Percentiles rank a stretch among this genome's conserved stretches.
Conservation (phyloP, 2,329 filamentous ascomycete genomes). For the Penicillium sp. region DNA sequence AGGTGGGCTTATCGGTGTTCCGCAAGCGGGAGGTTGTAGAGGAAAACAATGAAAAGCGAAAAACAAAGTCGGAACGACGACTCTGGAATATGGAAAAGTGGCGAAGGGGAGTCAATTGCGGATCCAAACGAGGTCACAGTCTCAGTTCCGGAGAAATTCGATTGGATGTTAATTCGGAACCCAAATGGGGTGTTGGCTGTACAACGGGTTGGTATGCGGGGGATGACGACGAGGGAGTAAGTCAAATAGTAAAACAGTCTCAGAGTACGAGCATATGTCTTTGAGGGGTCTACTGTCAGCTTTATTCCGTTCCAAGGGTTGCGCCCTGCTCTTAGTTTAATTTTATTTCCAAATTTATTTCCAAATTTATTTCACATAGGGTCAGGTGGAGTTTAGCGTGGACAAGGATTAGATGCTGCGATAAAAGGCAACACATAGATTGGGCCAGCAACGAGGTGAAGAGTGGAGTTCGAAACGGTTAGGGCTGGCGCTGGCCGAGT, state of each 20-base stretch:
- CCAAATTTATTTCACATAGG: too few species aligned
- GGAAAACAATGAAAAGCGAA: conserved; percentile 1
- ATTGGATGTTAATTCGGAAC: neutral
- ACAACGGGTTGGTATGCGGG: conserved; percentile 11
- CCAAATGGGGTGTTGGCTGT: conserved; percentile 1
- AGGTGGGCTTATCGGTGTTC: neutral
- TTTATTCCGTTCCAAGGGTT: neutral
- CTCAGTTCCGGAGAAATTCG: neutral
- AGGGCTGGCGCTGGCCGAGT: neutral
- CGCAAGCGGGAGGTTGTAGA: neutral
- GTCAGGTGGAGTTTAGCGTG: too few species aligned
- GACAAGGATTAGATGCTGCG: too few species aligned
- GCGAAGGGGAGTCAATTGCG: neutral
- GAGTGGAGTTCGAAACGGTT: neutral
- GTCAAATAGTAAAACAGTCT: neutral
- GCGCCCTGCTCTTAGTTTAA: too few species aligned
- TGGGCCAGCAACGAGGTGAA: neutral
- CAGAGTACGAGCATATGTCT: neutral
- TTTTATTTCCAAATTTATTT: too few species aligned
- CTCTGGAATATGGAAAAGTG: neutral
- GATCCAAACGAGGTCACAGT: neutral
- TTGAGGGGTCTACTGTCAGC: neutral
- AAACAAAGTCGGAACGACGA: neutral
- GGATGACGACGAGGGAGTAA: conserved; percentile 4
- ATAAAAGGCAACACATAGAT: too few species aligned